Base-by-base conservation (phyloP, 1,284 basidiomycete species). In the Fomitopsis pinicola region DNA sequence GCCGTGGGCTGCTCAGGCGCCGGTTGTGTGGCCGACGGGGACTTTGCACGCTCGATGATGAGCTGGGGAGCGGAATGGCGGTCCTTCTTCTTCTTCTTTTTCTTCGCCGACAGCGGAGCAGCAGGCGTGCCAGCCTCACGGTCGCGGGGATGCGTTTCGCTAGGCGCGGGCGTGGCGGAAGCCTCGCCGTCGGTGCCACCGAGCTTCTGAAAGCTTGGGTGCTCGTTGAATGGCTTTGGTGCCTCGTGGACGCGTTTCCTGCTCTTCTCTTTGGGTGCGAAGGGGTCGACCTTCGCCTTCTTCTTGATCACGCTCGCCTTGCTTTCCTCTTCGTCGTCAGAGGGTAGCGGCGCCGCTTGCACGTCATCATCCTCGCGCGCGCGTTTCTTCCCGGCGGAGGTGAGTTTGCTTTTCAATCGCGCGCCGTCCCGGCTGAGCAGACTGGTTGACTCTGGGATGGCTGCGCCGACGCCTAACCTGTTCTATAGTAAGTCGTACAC, bases 391-490 rank as follows among this genome's bases (percentile, higher is more conserved):
- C 80, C 82, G 10, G 76, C 65, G 1, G 77, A 75, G 8, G 76
- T 66, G 1, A 91, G 78, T 64, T 80, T 84, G 59, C 78, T 77
- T 69, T 84, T 86, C 12, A 91, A 77, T 61, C 81, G 82, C 14
- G 80, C 80, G 28, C 79, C 75, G 59, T 88, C 87, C 44, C 82
- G 68, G 50, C 68, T 62, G 30, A 67, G 75, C 12, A 77, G 67
- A 57, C 65, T 75, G 22, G 79, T 72, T 2, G 75, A 72, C 54
- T 81, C 82, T 17, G 86, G 82, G 33, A 84, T 74, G 42, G 82
- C 69, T 46, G 86, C 86, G 42, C 89, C 89, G 12, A 92, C 88
- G 62, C 89, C 89, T 60, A 91, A 75, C 68, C 89, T 91, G 58
- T 50, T 61, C 35, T 33, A 66, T 56, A 42, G 60, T 45, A 58